These are phyloP conservation scores for Lepraria neglecta DNA, from an alignment of 495 filamentous ascomycete species.

Conservation along the genomic window DNA sequence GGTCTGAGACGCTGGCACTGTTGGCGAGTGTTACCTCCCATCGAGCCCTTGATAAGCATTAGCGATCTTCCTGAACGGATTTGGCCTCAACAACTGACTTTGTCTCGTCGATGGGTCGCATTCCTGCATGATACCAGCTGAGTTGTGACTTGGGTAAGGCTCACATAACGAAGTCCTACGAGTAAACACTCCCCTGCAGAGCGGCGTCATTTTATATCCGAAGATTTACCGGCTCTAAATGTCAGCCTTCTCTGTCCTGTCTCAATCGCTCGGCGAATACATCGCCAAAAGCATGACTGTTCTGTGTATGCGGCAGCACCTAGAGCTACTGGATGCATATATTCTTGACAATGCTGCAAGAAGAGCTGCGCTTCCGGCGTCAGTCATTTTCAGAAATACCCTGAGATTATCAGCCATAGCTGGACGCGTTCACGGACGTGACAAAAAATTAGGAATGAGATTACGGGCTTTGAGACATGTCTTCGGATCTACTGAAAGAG, in stretches of 20 bases:
- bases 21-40: conserved; percentile 62
- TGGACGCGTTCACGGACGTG: background rate
- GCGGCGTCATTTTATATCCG: conserved; percentile 7
- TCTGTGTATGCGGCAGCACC: too few species aligned
- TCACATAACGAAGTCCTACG: too few species aligned
- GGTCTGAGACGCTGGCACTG: conserved; percentile 52
- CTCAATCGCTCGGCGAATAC: background rate
- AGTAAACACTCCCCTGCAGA: too few species aligned
- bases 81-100: conserved; percentile 3
- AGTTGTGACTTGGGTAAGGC: background rate
- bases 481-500: conserved; percentile 65
- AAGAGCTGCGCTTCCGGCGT: too few species aligned
- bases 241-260: background rate
- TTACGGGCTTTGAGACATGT: conserved; percentile 46
- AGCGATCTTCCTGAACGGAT: background rate
- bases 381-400: too few species aligned
- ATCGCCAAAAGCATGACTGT: too few species aligned
- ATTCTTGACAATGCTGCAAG: too few species aligned
- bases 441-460: background rate
- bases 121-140: conserved; percentile 12
- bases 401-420: background rate
- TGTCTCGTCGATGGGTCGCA: conserved; percentile 17
- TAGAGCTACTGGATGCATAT: too few species aligned
- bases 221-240: background rate
- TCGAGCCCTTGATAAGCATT: conserved; percentile 31